Evolutionary conservation across 139 green algal species (phyloP).

Genomic region (Chlorella ohadii): DNA sequence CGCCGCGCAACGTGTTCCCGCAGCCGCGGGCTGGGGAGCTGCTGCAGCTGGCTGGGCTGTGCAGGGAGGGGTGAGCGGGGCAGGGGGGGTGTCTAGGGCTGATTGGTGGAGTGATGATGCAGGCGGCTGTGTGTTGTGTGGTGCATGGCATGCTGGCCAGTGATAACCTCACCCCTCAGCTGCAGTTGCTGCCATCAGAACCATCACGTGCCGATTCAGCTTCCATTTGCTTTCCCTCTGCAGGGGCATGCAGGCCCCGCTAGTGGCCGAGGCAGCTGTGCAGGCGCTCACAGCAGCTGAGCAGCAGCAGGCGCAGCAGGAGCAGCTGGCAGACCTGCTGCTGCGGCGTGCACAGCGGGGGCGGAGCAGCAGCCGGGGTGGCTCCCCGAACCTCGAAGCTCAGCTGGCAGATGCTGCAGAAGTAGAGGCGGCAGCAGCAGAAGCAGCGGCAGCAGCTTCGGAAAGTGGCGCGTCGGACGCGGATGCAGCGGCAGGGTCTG

Average conservation of each 20-base stretch:
- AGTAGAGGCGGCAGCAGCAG: not conserved
- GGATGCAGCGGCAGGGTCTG: not conserved
- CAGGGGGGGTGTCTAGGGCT: too few species aligned
- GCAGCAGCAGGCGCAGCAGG: not conserved
- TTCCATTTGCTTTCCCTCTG: not conserved
- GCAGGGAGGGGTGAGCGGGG: constrained; percentile 3
- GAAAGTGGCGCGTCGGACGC: not conserved
- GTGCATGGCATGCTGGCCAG: too few species aligned
- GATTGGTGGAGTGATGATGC: too few species aligned
- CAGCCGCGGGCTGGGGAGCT: not conserved
- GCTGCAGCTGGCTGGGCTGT: constrained; percentile 4
- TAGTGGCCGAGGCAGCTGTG: not conserved
- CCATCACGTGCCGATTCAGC: too few species aligned
- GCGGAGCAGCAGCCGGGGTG: not conserved
- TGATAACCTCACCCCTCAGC: too few species aligned
- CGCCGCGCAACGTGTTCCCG: not conserved
- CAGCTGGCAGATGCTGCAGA: not conserved
- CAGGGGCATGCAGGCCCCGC: constrained; percentile 8
- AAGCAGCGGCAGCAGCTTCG: not conserved
- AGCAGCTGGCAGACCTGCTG: not conserved
- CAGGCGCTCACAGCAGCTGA: not conserved
- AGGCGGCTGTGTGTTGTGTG: too few species aligned
- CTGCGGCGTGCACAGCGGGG: not conserved
- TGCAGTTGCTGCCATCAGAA: too few species aligned
- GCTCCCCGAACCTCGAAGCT: too few species aligned